Percentiles rank a stretch among this genome's conserved stretches.
These are phyloP conservation scores for Ophiostoma piceae DNA, from an alignment of 2,329 filamentous ascomycete genomes.

Conservation along the genomic window DNA sequence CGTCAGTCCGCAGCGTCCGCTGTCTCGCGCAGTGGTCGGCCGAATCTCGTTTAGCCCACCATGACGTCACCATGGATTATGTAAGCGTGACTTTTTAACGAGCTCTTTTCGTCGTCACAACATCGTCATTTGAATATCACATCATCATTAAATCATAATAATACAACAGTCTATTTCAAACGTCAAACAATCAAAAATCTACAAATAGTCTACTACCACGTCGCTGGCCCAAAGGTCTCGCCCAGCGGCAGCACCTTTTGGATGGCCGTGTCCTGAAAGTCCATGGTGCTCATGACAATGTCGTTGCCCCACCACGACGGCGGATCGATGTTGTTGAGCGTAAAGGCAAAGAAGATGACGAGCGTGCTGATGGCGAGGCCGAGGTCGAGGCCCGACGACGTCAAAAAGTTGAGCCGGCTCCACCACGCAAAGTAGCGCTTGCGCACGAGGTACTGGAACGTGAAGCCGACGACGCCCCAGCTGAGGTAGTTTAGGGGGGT, in stretches of 20 bases:
- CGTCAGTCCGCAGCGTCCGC: no score
- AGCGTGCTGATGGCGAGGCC: constrained; percentile 63
- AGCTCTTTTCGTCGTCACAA: no score
- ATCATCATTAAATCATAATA: background rate
- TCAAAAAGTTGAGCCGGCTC: constrained; percentile 68
- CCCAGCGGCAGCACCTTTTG: constrained; percentile 49
- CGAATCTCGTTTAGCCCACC: no score
- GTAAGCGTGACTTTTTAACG: no score
- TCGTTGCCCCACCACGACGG: constrained; percentile 67
- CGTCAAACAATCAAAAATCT: background rate
- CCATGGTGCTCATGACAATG: constrained; percentile 56
- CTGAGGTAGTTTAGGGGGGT: constrained; percentile 68
- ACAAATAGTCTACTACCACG: constrained; percentile 46
- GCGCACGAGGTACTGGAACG: constrained; percentile 66
- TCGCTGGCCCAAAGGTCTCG: constrained; percentile 55
- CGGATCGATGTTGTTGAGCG: constrained; percentile 55
- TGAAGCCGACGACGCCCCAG: constrained; percentile 66
- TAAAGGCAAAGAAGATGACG: constrained; percentile 65
- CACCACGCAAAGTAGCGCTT: constrained; percentile 63
- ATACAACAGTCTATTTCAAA: no score
- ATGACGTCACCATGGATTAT: no score
- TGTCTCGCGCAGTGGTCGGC: no score
- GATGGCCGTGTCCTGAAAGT: constrained; percentile 55
- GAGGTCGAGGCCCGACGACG: constrained; percentile 63
- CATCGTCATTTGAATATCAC: background rate